Conservation (phyloP, 495 filamentous ascomycete species). For the Sabuloglossum arenarium region DNA sequence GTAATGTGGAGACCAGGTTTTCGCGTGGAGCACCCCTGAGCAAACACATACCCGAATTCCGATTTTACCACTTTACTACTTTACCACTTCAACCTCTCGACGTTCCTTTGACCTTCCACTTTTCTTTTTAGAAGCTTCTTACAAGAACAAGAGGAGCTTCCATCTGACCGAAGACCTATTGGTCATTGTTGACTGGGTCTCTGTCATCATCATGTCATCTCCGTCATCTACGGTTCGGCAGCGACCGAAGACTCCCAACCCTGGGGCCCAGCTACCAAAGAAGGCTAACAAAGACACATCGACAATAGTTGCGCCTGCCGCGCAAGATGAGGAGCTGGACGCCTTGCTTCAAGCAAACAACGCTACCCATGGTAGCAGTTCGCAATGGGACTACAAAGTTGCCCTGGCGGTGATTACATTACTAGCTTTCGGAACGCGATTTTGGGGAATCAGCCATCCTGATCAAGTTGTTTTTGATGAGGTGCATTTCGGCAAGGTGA, state of each 20-base stretch:
- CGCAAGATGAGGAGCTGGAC: background rate
- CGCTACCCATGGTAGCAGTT: background rate
- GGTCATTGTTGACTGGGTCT: background rate
- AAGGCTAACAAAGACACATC: background rate
- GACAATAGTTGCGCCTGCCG: background rate
- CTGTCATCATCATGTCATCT: background rate
- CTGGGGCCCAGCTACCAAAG: background rate
- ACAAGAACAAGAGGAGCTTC: background rate
- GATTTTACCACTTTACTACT: too few species aligned
- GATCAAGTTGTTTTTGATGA: constrained; percentile 98
- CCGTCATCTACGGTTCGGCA: background rate
- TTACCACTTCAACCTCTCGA: too few species aligned
- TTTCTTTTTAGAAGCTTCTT: background rate
- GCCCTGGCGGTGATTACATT: constrained; percentile 56
- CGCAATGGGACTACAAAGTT: constrained; percentile 58
- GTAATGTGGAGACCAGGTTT: too few species aligned
- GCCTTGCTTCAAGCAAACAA: background rate
- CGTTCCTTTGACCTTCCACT: background rate
- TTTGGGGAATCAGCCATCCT: constrained; percentile 86
- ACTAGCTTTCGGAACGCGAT: constrained; percentile 75
- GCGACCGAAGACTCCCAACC: background rate
- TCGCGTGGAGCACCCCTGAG: background rate
- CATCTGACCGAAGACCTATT: background rate
- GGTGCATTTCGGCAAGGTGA: constrained; percentile 98
- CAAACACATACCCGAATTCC: too few species aligned